Evolutionary conservation across 805 yeast genomes (phyloP).

Genomic region (Alloascoidea hylecoeti): DNA sequence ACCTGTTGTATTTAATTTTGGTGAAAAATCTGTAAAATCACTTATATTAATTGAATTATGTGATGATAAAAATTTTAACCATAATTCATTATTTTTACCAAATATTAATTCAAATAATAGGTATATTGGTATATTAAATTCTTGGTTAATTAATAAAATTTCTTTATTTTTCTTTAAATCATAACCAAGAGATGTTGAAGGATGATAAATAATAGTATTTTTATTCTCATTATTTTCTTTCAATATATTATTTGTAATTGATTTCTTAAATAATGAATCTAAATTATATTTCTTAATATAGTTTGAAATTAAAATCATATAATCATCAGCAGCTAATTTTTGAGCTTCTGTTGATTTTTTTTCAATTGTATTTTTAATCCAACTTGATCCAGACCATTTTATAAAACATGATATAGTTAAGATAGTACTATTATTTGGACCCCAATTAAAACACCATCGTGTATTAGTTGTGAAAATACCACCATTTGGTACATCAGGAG

Average conservation of each 20-base stretch:
- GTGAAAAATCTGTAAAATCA: neutral
- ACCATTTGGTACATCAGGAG: constrained; percentile 97
- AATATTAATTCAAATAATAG: neutral
- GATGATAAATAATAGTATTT: too few relatives aligned
- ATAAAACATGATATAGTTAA: constrained; percentile 58
- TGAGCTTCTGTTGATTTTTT: neutral
- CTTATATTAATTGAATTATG: neutral
- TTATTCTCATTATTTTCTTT: too few relatives aligned
- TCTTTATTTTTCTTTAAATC: neutral
- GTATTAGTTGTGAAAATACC: constrained; percentile 65
- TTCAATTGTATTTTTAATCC: constrained; percentile 53
- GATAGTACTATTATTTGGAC: constrained; percentile 38
- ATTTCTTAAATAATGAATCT: too few relatives aligned
- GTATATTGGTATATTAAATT: neutral
- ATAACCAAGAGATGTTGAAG: neutral
- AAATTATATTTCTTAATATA: too few relatives aligned
- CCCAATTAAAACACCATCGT: constrained; percentile 67
- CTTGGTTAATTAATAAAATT: neutral
- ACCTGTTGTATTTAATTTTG: neutral
- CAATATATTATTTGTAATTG: too few relatives aligned
- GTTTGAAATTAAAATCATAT: too few relatives aligned
- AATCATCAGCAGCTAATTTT: neutral
- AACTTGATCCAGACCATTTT: constrained; percentile 83
- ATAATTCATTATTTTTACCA: neutral
- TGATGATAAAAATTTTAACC: neutral